Base-by-base conservation (phyloP, 1,139 yeast species). In the Hanseniaspora sp. region DNA sequence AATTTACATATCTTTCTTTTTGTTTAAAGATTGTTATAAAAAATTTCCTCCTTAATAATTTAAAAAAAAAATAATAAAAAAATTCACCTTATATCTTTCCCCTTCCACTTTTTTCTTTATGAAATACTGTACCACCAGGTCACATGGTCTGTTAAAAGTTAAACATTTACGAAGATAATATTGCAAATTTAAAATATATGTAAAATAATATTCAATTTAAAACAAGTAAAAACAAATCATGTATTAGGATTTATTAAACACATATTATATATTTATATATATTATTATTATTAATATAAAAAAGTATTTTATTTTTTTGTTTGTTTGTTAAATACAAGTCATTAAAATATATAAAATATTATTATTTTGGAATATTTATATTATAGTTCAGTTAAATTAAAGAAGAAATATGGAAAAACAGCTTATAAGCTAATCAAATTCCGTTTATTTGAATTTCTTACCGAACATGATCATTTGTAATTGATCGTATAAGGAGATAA, bases 401-500 rank as follows among this genome's bases (percentile, higher is more conserved):
- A 23, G 23, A 13, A 28, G 33, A 41, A 13, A 41, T 7, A 41
- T 28, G 12, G 13, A 41, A 28, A 28, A 9, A 33, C 13, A 33
- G 34, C 12, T 5, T 12, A 39, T 23, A 9, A 41, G 15, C 37
- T 43, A 43, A 40, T 46, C 43, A 52, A 29, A 18, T 29, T 23
- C 23, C 17, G 44, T 17, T 69, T 69, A 73, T 73, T 75, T 70
- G 77, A 78, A 80, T 76, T 81, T 80, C 80, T 80, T 79, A 69
- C 87, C 86, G 71, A 82, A 80, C 64, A 82, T 61, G 74, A 82
- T 74, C 72, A 80, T 67, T 75, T 82, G 87, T 74, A 82, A 75
- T 75, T 82, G 83, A 73, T 82, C 87, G 78, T 82, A 82, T 74
- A 82, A 70, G 68, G 88, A 82, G 70, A 82, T 79, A 63, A 82